Evolutionary conservation across 2,329 filamentous ascomycete genomes (phyloP).

Genomic region (Colletotrichum simmondsii): DNA sequence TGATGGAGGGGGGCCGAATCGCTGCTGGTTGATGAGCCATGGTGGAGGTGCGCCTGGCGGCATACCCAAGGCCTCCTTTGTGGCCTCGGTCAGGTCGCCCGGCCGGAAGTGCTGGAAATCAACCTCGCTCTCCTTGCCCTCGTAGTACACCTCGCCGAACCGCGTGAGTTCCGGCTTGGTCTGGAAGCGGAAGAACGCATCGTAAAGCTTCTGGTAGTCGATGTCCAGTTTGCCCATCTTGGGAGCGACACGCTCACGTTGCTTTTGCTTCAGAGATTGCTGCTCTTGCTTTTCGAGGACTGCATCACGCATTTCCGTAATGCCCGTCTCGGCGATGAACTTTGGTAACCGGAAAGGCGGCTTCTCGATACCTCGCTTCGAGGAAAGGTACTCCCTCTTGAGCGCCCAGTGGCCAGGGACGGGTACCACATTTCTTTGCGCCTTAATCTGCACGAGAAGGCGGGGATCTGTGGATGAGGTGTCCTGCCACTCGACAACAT

Average conservation of each 20-base stretch:
- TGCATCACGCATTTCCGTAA: constrained; percentile 97
- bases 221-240: constrained; percentile 99
- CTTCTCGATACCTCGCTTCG: constrained; percentile 97
- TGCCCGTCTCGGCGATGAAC: constrained; percentile 97
- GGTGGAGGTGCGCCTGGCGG: constrained; percentile 92
- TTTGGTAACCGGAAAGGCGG: constrained; percentile 91
- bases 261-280: constrained; percentile 92
- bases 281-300: constrained; percentile 96
- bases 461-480: constrained; percentile 90
- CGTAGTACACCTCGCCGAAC: constrained; percentile 99
- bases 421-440: constrained; percentile 93
- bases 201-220: constrained; percentile 97
- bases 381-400: constrained; percentile 96
- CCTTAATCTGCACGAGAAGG: constrained; percentile 93
- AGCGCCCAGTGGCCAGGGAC: constrained; percentile 95
- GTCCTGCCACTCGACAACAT: constrained; percentile 98
- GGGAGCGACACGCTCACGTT: constrained; percentile 90
- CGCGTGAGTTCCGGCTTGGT: constrained; percentile 94
- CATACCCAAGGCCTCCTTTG: constrained; percentile 94
- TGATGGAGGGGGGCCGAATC: constrained; percentile 90
- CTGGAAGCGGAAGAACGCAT: constrained; percentile 98
- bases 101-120: constrained; percentile 91
- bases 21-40: constrained; percentile 97
- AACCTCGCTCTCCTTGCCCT: constrained; percentile 98
- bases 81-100: constrained; percentile 87